Evolutionary conservation across 441 rosid genomes (phyloP).

Genomic region (Arabidopsis lyrata): DNA sequence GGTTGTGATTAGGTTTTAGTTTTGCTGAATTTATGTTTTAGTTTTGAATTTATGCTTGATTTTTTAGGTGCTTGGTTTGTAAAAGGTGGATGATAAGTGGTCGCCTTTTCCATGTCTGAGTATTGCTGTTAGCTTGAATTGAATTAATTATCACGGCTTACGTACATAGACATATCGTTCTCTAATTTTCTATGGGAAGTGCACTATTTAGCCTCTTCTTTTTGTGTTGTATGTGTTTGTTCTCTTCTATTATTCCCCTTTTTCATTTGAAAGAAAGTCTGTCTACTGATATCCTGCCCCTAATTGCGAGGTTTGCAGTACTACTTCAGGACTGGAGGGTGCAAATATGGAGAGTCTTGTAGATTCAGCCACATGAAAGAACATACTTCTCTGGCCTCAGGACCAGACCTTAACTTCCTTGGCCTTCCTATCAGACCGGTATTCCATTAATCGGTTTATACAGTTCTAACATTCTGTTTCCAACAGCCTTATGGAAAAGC

Average conservation of each 20-base stretch:
- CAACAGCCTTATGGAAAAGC: slow-evolving; percentile 21
- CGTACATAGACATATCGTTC: not conserved
- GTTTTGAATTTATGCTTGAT: not conserved
- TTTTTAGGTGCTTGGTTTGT: slow-evolving; percentile 14
- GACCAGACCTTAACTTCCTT: slow-evolving; percentile 81
- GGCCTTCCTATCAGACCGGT: slow-evolving; percentile 95
- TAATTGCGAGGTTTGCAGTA: slow-evolving; percentile 65
- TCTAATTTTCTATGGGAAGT: not conserved
- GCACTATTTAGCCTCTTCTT: not conserved
- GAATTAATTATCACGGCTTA: not conserved
- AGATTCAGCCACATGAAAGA: slow-evolving; percentile 78
- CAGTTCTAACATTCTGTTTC: slow-evolving; percentile 13
- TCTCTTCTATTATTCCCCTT: not conserved
- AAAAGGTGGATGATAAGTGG: slow-evolving; percentile 6
- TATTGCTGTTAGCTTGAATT: not conserved
- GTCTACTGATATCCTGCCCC: slow-evolving; percentile 17
- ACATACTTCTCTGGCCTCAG: slow-evolving; percentile 40
- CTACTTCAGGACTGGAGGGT: slow-evolving; percentile 92
- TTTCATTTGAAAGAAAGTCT: not conserved
- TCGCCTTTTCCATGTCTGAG: slow-evolving; percentile 4
- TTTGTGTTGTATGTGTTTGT: slow-evolving; percentile 10
- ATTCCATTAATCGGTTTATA: slow-evolving; percentile 23
- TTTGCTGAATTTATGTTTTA: no score
- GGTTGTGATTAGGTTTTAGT: not conserved
- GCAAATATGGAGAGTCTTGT: slow-evolving; percentile 93